Conservation (phyloP, 805 yeast species). For the Suhomyces sp. region DNA sequence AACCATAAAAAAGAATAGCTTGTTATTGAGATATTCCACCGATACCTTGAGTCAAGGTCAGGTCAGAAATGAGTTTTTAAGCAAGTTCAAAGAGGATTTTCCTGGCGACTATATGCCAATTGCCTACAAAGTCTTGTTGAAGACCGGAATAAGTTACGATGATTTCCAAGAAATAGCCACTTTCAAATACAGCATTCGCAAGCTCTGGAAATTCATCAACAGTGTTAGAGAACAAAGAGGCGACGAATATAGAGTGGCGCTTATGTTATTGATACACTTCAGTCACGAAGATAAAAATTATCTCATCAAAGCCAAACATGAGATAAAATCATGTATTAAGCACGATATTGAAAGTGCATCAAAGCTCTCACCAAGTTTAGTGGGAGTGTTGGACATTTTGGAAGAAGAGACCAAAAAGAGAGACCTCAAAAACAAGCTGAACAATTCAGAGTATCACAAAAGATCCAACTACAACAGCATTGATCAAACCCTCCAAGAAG, state of each 20-base stretch:
- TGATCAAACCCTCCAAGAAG: background rate
- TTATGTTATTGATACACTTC: slow-evolving; percentile 12
- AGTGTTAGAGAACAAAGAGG: slow-evolving; percentile 3
- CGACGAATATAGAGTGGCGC: slow-evolving; percentile 22
- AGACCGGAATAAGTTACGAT: slow-evolving; percentile 24
- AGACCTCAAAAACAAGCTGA: background rate
- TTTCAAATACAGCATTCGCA: slow-evolving; percentile 16
- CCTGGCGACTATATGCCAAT: slow-evolving; percentile 32
- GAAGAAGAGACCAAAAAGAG: background rate
- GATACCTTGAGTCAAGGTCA: slow-evolving; percentile 33
- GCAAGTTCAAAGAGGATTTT: slow-evolving; percentile 18
- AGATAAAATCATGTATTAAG: background rate
- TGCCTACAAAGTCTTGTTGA: slow-evolving; percentile 27
- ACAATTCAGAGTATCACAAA: background rate
- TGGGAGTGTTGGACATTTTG: background rate
- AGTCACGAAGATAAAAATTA: background rate
- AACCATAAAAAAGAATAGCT: slow-evolving; percentile 42
- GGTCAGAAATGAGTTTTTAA: slow-evolving; percentile 18
- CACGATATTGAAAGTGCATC: background rate
- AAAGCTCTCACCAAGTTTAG: background rate
- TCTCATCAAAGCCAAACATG: background rate
- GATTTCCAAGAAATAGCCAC: slow-evolving; percentile 19
- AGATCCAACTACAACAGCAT: background rate
- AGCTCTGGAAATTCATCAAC: slow-evolving; percentile 11
- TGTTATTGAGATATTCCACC: slow-evolving; percentile 39